Base-by-base conservation (phyloP, 257 asterid genomes). In the Jacaranda mimosifolia region DNA sequence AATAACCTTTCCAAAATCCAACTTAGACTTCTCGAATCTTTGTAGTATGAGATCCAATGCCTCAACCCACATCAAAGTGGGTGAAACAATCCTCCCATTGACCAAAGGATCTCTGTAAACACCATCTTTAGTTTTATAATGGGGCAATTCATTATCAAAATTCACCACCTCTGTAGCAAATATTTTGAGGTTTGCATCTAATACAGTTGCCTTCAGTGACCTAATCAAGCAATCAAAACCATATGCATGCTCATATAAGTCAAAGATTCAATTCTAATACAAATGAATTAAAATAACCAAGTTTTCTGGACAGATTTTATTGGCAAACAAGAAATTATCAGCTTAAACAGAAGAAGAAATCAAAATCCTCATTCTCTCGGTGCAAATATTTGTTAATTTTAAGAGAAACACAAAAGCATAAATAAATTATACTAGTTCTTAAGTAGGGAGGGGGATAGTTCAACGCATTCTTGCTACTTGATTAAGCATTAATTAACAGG, bases 111-210 rank as follows among this genome's bases (percentile, higher is more conserved):
- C 94, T 49, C 91, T 80, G 80, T 84, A 85, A 62, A 89, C 89
- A 13, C 94, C 94, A 79, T 87, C 94, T 84, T 87, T 86, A 70
- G 94, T 89, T 67, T 82, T 87, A 79, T 89, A 87, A 82, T 89
- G 89, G 57, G 91, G 86, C 79, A 89, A 81, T 32, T 89, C 91
- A 43, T 82, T 78, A 62, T 89, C 94, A 39, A 83, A 89, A 72
- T 82, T 81, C 66, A 89, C 87, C 39, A 87, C 52, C 73, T 87
- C 87, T 6, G 87, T 71, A 6, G 84, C 84, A 51, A 82, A 86
- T 69, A 89, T 85, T 79, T 83, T 89, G 82, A 89, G 86, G 79
- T 77, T 86, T 39, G 82, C 81, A 77, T 87, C 94, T 68, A 89
- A 67, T 12, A 89, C 85, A n/a, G 89, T 87, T 72, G 89, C 94